phyloP scores from a whole-genome alignment of 2,329 filamentous ascomycete species.

The Tricladium varicosporioides region DNA sequence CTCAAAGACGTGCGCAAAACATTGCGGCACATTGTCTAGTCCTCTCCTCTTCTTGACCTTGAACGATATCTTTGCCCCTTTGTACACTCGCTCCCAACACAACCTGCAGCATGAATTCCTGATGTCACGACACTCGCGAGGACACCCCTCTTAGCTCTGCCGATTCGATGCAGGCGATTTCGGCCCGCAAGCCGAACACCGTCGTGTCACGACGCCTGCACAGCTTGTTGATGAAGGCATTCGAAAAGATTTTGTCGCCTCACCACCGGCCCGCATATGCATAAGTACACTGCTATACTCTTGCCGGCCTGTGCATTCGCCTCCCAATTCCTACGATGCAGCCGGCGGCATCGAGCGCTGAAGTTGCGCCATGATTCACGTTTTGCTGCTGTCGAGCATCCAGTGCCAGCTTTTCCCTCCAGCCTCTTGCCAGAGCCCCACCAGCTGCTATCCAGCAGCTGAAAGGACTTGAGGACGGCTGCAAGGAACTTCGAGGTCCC shows the following conservation, averaged over 20 bases:
- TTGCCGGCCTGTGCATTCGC: neutral
- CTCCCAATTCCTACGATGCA: neutral
- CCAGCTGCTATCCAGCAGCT: neutral
- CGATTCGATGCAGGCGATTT: neutral
- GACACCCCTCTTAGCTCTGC: neutral
- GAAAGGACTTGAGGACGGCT: neutral
- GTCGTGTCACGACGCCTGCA: neutral
- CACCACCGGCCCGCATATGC: neutral
- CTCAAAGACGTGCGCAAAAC: neutral
- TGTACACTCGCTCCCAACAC: neutral
- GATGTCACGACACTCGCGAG: neutral
- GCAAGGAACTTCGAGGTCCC: neutral
- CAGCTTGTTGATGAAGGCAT: neutral
- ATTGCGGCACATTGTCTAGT: neutral
- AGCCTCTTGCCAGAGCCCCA: neutral
- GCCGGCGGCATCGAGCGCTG: neutral
- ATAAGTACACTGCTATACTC: neutral
- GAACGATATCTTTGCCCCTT: too few species aligned
- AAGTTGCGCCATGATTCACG: neutral
- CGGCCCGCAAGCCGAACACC: neutral
- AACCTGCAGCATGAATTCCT: neutral
- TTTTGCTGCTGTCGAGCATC: neutral
- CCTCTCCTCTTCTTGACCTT: too few species aligned
- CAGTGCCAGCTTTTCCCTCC: neutral
- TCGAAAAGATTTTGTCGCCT: neutral